Conservation (phyloP, 371 early-diverging fungal species). For the Mucor racemosus region DNA sequence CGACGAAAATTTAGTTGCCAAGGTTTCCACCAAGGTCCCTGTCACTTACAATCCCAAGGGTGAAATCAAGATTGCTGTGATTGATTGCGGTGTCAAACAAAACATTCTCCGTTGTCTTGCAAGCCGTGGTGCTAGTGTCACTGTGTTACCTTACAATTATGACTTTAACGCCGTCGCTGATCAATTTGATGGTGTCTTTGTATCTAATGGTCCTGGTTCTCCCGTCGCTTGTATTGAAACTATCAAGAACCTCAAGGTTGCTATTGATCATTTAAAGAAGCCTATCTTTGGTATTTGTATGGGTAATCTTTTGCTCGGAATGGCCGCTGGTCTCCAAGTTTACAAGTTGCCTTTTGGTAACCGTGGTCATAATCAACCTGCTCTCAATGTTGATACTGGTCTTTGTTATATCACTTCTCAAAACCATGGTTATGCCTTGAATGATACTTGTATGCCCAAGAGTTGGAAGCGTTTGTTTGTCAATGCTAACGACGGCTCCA, state of each 20-base stretch:
- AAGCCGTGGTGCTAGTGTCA: slow-evolving; percentile 79
- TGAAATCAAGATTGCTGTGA: slow-evolving; percentile 73
- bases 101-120: slow-evolving; percentile 89
- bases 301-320: slow-evolving; percentile 91
- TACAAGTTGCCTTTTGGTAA: slow-evolving; percentile 95
- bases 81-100: slow-evolving; percentile 94
- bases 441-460: slow-evolving; percentile 65
- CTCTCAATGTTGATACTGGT: slow-evolving; percentile 71
- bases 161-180: slow-evolving; percentile 62
- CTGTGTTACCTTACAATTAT: slow-evolving; percentile 88
- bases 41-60: slow-evolving; percentile 77
- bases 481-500: slow-evolving; percentile 91
- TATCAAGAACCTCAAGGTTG: slow-evolving; percentile 69
- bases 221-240: slow-evolving; percentile 73
- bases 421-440: slow-evolving; percentile 92
- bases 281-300: slow-evolving; percentile 98
- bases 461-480: slow-evolving; percentile 86
- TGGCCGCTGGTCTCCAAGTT: slow-evolving; percentile 84
- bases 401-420: slow-evolving; percentile 82
- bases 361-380: slow-evolving; percentile 97
- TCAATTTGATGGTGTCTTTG: slow-evolving; percentile 86
- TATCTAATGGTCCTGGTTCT: slow-evolving; percentile 95
- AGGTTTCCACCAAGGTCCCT: slow-evolving; percentile 60
- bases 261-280: slow-evolving; percentile 64
- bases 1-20: slow-evolving; percentile 61